Base-by-base conservation (phyloP, 2,329 filamentous ascomycete species). In the Ophiocordyceps camponoti-rufipedis region DNA sequence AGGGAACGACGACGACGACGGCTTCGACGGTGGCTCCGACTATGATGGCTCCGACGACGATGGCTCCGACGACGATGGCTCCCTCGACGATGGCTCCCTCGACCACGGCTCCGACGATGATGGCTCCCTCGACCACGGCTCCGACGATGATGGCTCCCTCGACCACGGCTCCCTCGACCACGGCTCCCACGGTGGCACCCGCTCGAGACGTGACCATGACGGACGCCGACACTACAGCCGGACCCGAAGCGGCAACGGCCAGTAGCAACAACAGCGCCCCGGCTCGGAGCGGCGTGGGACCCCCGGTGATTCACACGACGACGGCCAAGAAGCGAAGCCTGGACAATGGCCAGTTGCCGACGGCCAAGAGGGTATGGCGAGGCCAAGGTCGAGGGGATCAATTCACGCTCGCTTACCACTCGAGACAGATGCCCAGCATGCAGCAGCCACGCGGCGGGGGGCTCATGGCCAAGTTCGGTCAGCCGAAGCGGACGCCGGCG, bases 351-450 rank as follows among this genome's bases (percentile, higher is more conserved):
- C 19, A 10, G 39, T 12, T 14, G 39, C 18, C 39, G 13, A 10
- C 58, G 63, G 14, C 60, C 1, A 71, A 71, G 53, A 62, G 62
- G 52, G 67, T 70, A 60, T 49, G 66, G 63, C 35, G 49, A 44
- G 32, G 18, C 35, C 18, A 23, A 23, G 23, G 23, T 23, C 23
- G 23, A 23, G 23, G 23, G 23, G 23, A 23, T 23, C 23, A 23
- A 23, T 23, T 23, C 23, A 23, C 23, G 23, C 23, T 23, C 23
- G 23, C 23, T 23, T 23, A 23, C 23, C 23, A 23, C 23, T 3
- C 62, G 55, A 63, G 53, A 49, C 46, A 63, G 61, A 47, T 58
- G 45, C 56, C 59, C 31, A 56, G 48, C 47, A 57, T 56, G 47
- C 47, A 56, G 56, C 46, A 57, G 48, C 42, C 44, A 4, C 8